These are phyloP conservation scores for Salix viminalis DNA, from an alignment of 345 rosid species.

Conservation along the genomic window DNA sequence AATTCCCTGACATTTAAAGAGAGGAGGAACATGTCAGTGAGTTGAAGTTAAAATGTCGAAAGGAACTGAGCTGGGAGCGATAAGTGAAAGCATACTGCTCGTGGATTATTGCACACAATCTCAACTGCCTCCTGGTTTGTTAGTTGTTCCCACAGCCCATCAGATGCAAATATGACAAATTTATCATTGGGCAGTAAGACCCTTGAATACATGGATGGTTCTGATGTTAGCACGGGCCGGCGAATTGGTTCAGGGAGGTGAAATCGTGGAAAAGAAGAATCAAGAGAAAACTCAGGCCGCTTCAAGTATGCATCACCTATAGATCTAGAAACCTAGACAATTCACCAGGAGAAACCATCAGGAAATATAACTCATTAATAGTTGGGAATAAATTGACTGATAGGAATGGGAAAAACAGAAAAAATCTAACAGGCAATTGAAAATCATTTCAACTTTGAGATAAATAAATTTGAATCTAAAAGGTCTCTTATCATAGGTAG, in stretches of 20 bases:
- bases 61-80: neutral
- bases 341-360: constrained; percentile 3
- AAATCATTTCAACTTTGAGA: neutral
- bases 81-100: constrained; percentile 46
- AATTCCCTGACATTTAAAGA: constrained; percentile 51
- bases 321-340: constrained; percentile 73
- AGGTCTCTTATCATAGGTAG: neutral
- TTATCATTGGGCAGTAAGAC: constrained; percentile 60
- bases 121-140: constrained; percentile 83
- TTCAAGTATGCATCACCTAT: constrained; percentile 98
- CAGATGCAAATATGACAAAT: constrained; percentile 89
- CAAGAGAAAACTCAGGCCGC: constrained; percentile 77
- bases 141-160: constrained; percentile 91
- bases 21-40: neutral
- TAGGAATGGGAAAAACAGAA: neutral
- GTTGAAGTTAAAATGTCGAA: neutral
- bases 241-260: constrained; percentile 70
- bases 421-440: neutral
- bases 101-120: constrained; percentile 59
- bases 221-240: constrained; percentile 79
- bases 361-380: neutral
- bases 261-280: constrained; percentile 76
- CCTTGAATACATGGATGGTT: constrained; percentile 62
- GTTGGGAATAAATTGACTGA: neutral
- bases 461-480: neutral